These are phyloP conservation scores for Cryptococcus wingfieldii DNA, from an alignment of 1,284 basidiomycete genomes.

Conservation along the genomic window DNA sequence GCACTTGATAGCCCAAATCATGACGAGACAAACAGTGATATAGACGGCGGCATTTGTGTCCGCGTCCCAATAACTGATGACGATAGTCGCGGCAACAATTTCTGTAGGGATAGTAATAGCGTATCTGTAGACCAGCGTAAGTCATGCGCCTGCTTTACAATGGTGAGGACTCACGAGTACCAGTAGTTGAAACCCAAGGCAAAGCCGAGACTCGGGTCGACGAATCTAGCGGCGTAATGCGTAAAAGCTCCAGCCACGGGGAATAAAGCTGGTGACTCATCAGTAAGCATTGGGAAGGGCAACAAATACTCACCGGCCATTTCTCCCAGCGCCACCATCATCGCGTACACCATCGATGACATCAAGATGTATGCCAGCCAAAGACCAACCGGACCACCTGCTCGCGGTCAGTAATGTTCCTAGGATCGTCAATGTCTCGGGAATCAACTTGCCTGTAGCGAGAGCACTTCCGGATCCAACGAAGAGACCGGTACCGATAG, in stretches of 20 bases:
- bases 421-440: no score
- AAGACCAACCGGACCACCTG: slow-evolving; percentile 51
- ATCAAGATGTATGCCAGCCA: slow-evolving; percentile 48
- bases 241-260: slow-evolving; percentile 47
- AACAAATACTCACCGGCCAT: slow-evolving; percentile 32
- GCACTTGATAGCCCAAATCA: slow-evolving; percentile 34
- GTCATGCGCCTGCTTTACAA: not conserved
- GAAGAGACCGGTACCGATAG: slow-evolving; percentile 50
- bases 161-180: slow-evolving; percentile 42
- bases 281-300: no score
- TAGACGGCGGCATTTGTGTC: slow-evolving; percentile 46
- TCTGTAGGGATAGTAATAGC: not conserved
- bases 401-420: no score
- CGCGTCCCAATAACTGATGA: slow-evolving; percentile 48
- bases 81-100: slow-evolving; percentile 36
- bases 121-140: not conserved
- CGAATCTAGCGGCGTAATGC: slow-evolving; percentile 51
- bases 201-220: slow-evolving; percentile 54
- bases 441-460: slow-evolving; percentile 21
- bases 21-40: slow-evolving; percentile 48
- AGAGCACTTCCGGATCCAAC: slow-evolving; percentile 53
- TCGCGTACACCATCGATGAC: slow-evolving; percentile 43
- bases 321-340: slow-evolving; percentile 50
- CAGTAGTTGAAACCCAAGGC: slow-evolving; percentile 48
- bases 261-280: slow-evolving; percentile 27